Percentiles rank a stretch among this genome's conserved stretches.
phyloP scores from a whole-genome alignment of 2,329 filamentous ascomycete genomes.

The Xylaria sp. region DNA sequence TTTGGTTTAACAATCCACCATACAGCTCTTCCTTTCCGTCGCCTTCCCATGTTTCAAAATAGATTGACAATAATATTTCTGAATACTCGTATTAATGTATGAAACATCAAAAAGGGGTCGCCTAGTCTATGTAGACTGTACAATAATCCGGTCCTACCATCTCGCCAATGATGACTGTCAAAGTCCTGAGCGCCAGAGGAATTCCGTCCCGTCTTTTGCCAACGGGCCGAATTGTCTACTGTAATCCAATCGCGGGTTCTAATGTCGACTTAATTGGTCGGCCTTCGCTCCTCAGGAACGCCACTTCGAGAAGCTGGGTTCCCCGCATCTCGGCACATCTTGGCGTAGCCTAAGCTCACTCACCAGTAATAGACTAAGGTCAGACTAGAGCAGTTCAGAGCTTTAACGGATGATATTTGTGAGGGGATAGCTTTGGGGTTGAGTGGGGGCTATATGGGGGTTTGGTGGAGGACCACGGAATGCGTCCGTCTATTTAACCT shows the following conservation, averaged over 20 bases:
- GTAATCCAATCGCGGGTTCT: constrained; percentile 7
- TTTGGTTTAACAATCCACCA: not conserved
- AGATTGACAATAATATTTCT: not conserved
- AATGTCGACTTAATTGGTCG: constrained; percentile 7
- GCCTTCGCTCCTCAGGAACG: constrained; percentile 25
- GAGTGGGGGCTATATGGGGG: constrained; percentile 7
- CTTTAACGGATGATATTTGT: constrained; percentile 19
- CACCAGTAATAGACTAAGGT: not conserved
- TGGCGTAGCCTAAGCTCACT: constrained; percentile 13
- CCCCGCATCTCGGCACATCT: constrained; percentile 31
- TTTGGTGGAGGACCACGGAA: not conserved
- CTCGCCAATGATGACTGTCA: not conserved
- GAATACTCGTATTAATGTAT: not conserved
- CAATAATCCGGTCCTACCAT: not conserved
- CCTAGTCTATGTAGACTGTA: not conserved
- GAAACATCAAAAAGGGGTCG: not conserved
- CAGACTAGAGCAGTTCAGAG: not conserved
- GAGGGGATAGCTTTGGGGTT: constrained; percentile 30
- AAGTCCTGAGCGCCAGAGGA: not conserved
- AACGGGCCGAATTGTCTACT: constrained; percentile 31
- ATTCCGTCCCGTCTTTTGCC: constrained; percentile 2
- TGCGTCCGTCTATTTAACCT: no score
- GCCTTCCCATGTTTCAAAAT: not conserved
- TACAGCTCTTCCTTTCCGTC: not conserved
- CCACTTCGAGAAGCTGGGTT: not conserved